phyloP scores from a whole-genome alignment of 208 protist species.

The Trypanosoma brucei region DNA sequence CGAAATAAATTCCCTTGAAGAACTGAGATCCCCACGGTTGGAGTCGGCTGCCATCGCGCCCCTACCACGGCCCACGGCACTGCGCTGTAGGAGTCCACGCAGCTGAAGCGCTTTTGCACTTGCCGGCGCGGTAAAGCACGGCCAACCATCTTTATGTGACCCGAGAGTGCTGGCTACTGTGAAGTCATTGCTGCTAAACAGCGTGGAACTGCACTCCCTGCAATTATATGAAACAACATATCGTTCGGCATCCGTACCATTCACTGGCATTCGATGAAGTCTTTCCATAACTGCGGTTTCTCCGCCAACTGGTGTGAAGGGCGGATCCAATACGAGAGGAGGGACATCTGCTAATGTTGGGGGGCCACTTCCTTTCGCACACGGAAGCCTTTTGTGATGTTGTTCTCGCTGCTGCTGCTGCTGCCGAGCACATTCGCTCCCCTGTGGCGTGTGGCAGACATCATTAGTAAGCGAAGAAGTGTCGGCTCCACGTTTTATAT shows the following conservation, averaged over 20 bases:
- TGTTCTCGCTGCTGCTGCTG: no score
- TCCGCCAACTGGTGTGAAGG: not conserved
- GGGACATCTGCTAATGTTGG: not conserved
- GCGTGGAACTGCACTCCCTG: slow-evolving; percentile 20
- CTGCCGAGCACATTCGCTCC: no score
- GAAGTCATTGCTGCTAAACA: slow-evolving; percentile 28
- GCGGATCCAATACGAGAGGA: not conserved
- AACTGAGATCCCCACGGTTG: not conserved
- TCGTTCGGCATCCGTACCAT: not conserved
- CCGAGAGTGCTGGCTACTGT: slow-evolving; percentile 6
- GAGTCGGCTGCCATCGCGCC: not conserved
- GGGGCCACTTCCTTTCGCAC: no score
- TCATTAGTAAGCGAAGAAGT: no score
- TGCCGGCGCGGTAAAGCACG: slow-evolving; percentile 30
- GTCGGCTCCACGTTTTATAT: no score
- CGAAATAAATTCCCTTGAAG: slow-evolving; percentile 1
- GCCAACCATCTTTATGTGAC: slow-evolving; percentile 41
- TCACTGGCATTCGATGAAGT: not conserved
- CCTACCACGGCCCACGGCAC: slow-evolving; percentile 10
- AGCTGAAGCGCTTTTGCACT: slow-evolving; percentile 13
- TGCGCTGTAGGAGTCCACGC: slow-evolving; percentile 25
- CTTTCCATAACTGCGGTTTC: not conserved
- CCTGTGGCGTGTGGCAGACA: no score
- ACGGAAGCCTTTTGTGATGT: no score
- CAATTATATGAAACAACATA: slow-evolving; percentile 27